These are phyloP conservation scores for Arctostaphylos glauca DNA, from an alignment of 148 eudicot species.

Conservation along the genomic window DNA sequence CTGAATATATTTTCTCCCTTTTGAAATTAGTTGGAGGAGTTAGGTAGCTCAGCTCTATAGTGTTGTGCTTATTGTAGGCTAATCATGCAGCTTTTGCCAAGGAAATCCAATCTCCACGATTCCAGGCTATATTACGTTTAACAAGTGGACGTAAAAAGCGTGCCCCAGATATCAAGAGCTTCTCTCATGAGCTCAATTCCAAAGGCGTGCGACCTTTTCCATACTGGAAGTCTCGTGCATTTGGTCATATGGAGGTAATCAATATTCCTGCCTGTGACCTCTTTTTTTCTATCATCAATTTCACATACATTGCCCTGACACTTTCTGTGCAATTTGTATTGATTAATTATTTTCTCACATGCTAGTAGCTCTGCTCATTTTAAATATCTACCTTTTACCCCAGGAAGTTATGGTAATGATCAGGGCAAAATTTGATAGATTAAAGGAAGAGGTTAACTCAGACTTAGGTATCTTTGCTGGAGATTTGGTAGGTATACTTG, in stretches of 20 bases:
- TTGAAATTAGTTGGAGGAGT: constrained; percentile 22
- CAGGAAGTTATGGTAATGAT: constrained; percentile 90
- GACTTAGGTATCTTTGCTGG: constrained; percentile 94
- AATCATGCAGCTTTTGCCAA: constrained; percentile 67
- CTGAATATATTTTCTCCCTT: constrained; percentile 9
- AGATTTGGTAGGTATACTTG: constrained; percentile 75
- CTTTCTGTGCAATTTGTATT: constrained; percentile 5
- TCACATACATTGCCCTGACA: not conserved
- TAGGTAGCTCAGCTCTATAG: constrained; percentile 33
- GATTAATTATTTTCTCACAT: not conserved
- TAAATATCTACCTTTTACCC: not conserved
- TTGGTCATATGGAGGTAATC: constrained; percentile 76
- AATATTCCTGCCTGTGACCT: constrained; percentile 7
- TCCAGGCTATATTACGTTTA: constrained; percentile 78
- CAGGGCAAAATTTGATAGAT: constrained; percentile 77
- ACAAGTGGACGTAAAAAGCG: constrained; percentile 88
- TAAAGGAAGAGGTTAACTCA: constrained; percentile 88
- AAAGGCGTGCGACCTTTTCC: constrained; percentile 97
- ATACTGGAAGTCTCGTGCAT: constrained; percentile 79
- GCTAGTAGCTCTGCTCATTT: not conserved
- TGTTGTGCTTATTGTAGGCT: constrained; percentile 49
- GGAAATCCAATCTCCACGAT: constrained; percentile 96
- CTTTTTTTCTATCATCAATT: not conserved
- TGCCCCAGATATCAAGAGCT: constrained; percentile 83
- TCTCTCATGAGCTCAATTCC: constrained; percentile 97